Evolutionary conservation across 2,329 filamentous ascomycete species (phyloP).

Genomic region (Pestalotiopsis sp.): DNA sequence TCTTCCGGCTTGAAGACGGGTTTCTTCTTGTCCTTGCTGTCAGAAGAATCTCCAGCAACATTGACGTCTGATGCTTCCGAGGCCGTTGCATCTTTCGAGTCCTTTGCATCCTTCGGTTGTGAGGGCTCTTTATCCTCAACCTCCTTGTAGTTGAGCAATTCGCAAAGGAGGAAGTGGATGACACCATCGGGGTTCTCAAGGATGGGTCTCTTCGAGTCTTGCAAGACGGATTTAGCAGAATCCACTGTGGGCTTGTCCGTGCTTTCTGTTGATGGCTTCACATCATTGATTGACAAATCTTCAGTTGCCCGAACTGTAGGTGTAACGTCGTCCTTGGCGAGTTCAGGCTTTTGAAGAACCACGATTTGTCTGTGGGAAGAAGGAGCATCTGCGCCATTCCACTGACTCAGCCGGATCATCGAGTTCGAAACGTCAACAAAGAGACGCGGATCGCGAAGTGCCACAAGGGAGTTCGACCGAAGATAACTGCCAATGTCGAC

Average conservation of each 20-base stretch:
- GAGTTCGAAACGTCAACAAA: slow-evolving; percentile 91
- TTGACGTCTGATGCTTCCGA: slow-evolving; percentile 36
- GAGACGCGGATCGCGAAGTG: slow-evolving; percentile 78
- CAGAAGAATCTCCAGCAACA: slow-evolving; percentile 24
- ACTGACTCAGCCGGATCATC: slow-evolving; percentile 73
- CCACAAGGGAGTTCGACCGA: slow-evolving; percentile 76
- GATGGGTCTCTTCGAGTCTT: slow-evolving; percentile 78
- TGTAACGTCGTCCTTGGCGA: slow-evolving; percentile 43
- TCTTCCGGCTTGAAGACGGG: slow-evolving; percentile 85
- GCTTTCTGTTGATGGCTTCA: slow-evolving; percentile 63
- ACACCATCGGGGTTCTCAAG: slow-evolving; percentile 94
- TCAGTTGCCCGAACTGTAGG: slow-evolving; percentile 48
- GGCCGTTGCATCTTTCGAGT: slow-evolving; percentile 38
- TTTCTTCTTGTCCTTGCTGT: slow-evolving; percentile 68
- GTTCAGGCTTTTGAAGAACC: slow-evolving; percentile 32
- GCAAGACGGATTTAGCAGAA: slow-evolving; percentile 58
- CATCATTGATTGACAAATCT: slow-evolving; percentile 50
- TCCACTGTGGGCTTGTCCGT: slow-evolving; percentile 65
- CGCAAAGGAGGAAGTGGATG: slow-evolving; percentile 90
- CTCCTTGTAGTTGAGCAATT: slow-evolving; percentile 88
- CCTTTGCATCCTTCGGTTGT: slow-evolving; percentile 39
- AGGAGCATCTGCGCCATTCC: slow-evolving; percentile 38
- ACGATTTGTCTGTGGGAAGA: slow-evolving; percentile 35
- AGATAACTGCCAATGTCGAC: slow-evolving; percentile 75
- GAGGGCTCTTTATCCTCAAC: slow-evolving; percentile 80